A percentile compares a stretch with the other conserved stretches of the same genome.
These are phyloP conservation scores for Ascochyta pisi DNA, from an alignment of 2,329 filamentous ascomycete genomes.

Conservation along the genomic window DNA sequence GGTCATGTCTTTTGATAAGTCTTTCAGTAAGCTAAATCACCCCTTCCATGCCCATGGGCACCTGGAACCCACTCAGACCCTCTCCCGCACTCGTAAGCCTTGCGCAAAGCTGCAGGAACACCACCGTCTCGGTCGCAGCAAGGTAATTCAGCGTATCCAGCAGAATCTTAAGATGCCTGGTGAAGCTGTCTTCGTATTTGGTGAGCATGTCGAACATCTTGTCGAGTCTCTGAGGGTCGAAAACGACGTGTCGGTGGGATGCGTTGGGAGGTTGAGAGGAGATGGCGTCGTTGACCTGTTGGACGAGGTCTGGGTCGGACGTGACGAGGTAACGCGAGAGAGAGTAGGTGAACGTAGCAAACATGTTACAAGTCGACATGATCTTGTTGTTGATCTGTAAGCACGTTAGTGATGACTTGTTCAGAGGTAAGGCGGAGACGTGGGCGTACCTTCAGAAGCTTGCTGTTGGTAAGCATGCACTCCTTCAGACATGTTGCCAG, in stretches of 20 bases:
- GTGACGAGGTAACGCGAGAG: slow-evolving; percentile 84
- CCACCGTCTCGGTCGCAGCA: slow-evolving; percentile 95
- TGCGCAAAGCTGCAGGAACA: slow-evolving; percentile 86
- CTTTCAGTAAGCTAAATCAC: slow-evolving; percentile 9
- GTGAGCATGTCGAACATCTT: slow-evolving; percentile 86
- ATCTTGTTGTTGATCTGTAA: slow-evolving; percentile 92
- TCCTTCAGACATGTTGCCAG: slow-evolving; percentile 97
- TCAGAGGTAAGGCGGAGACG: background rate
- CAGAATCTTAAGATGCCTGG: slow-evolving; percentile 87
- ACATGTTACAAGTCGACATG: slow-evolving; percentile 94
- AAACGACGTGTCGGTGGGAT: slow-evolving; percentile 50
- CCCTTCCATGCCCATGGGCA: slow-evolving; percentile 33
- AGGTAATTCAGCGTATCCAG: slow-evolving; percentile 97
- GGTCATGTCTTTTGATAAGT: background rate
- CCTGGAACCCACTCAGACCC: slow-evolving; percentile 54
- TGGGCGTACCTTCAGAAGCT: slow-evolving; percentile 78
- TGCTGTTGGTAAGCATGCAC: slow-evolving; percentile 98
- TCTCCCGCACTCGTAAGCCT: slow-evolving; percentile 82
- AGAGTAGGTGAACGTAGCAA: slow-evolving; percentile 87
- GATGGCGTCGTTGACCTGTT: slow-evolving; percentile 62
- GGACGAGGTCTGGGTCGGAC: slow-evolving; percentile 78
- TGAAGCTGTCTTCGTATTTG: slow-evolving; percentile 94
- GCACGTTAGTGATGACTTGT: slow-evolving; percentile 6
- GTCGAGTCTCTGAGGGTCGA: slow-evolving; percentile 67
- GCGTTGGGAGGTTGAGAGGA: slow-evolving; percentile 34